phyloP scores from a whole-genome alignment of 2,329 filamentous ascomycete genomes.

The Aspergillus flavus region DNA sequence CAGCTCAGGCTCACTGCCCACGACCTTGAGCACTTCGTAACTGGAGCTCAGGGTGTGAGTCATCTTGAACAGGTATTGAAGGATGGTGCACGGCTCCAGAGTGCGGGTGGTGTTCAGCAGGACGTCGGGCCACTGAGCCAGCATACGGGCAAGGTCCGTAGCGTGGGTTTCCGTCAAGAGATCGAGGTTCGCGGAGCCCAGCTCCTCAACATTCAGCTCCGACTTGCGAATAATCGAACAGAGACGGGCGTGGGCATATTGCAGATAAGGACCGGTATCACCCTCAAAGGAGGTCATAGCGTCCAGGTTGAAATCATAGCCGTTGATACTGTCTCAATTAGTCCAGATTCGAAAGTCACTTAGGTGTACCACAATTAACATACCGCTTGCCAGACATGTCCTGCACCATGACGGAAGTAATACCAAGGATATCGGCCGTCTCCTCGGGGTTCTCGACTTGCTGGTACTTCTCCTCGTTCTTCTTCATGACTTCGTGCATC shows the following conservation, averaged over 20 bases:
- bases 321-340: slow-evolving; percentile 57
- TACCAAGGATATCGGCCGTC: slow-evolving; percentile 85
- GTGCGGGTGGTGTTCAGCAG: slow-evolving; percentile 65
- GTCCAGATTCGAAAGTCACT: slow-evolving; percentile 48
- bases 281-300: slow-evolving; percentile 68
- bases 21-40: slow-evolving; percentile 65
- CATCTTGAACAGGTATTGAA: slow-evolving; percentile 70
- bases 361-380: slow-evolving; percentile 24
- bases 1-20: slow-evolving; percentile 60
- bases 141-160: slow-evolving; percentile 61
- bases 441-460: slow-evolving; percentile 82
- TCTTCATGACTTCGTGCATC: slow-evolving; percentile 97
- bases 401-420: slow-evolving; percentile 95
- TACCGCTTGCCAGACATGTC: slow-evolving; percentile 95
- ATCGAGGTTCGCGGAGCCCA: slow-evolving; percentile 59
- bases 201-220: slow-evolving; percentile 48
- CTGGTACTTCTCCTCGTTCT: slow-evolving; percentile 85
- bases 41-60: slow-evolving; percentile 63
- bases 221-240: slow-evolving; percentile 63
- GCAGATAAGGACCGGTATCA: slow-evolving; percentile 67
- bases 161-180: slow-evolving; percentile 65
- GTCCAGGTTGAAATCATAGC: slow-evolving; percentile 67
- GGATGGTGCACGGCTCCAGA: slow-evolving; percentile 67
- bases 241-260: slow-evolving; percentile 65
- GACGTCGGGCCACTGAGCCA: slow-evolving; percentile 68